Base-by-base conservation (phyloP, 345 rosid species). In the Nephelium lappaceum region DNA sequence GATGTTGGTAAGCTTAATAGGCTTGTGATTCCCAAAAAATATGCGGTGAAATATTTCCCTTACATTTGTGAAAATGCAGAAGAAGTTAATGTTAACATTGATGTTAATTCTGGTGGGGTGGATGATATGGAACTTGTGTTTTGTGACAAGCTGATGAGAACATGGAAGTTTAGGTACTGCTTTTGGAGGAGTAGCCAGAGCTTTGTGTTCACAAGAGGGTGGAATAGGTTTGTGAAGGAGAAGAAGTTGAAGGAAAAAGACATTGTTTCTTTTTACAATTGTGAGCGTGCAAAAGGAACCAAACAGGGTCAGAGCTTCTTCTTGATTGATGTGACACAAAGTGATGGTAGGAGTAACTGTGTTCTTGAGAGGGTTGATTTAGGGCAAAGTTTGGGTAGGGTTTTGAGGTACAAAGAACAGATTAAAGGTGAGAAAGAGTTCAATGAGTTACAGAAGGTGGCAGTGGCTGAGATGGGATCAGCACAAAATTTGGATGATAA, bases 1-100 rank as follows among this genome's bases (percentile, higher is more conserved):
- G 97, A 95, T 75, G 98, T 95, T 3, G 97, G 98, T 2, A 92
- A 90, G 62, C 94, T 95, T 4, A 95, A 95, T 21, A 85, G 98
- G 79, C 90, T 95, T 43, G 99, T 95, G 38, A 89, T 93, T 70
- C 98, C 98, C 0, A 93, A 93, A 81, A 93, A 85, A 82, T 85
- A 53, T 69, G 98, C 98, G 0, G 78, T 85, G 0, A 89, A 90
- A 83, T 86, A 85, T 80, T 79, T 93, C 21, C 93, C 97, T 3
- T 77, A 15, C 10, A 81, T 90, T 5, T 70, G 60, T 7, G 85
- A 78, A 5, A 73, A 67, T 2, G 60, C 9, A 24, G 63, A 15
- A 12, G 85, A 78, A 9, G 76, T 43, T 0, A 69, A 41, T 57
- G 83, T 41, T 36, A 77, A 62, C 3, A 77, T 31, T 14, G 39